Evolutionary conservation across 2,329 filamentous ascomycete species (phyloP), one percentile per base, ranked within the genome.

Genomic region (Neofusicoccum sp.): DNA sequence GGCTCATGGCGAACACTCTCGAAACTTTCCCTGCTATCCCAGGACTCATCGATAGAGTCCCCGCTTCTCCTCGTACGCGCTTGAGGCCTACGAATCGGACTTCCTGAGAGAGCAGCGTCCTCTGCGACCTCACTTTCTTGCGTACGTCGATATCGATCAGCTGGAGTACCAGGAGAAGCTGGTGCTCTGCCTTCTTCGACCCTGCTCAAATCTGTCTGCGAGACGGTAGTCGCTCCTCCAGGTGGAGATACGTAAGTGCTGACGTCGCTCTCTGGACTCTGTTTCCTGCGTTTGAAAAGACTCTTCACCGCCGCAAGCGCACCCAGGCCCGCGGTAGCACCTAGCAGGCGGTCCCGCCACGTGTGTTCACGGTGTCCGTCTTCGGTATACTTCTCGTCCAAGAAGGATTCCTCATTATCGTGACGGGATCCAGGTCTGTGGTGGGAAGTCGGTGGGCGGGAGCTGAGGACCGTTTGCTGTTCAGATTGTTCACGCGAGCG

Each of bases 261-360:
- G 9, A 80, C 78, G 56, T 82, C 80, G 33, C 80, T 79, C 60
- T 81, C 79, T 38, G 81, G 78, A 63, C 86, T 81, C 30, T 65
- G 73, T 28, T 80, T 79, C 45, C 83, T 82, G 16, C 77, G 74
- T 58, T 82, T 80, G 45, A 87, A 91, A 11, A 85, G 86, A 64
- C 84, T 89, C 73, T 70, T 75, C 31, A 73, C 47, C 3, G 70
- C 72, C 34, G 76, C 77, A n/a, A 80, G 69, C 8, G 77, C 73
- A 26, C 73, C 75, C 30, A 67, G 67, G 8, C 68, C 78, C 34
- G 75, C 79, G 14, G 73, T 77, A 63, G 74, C 79, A 24, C 77
- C 78, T 7, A 81, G 63, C 4, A 82, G 61, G 8, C 78, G 72
- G 60, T 81, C 73, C 30, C 74, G 72, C 80, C 79, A 82, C 1